These are phyloP conservation scores for Kodamaea nitidulidarum DNA, from an alignment of 805 yeast genomes.

Conservation along the genomic window DNA sequence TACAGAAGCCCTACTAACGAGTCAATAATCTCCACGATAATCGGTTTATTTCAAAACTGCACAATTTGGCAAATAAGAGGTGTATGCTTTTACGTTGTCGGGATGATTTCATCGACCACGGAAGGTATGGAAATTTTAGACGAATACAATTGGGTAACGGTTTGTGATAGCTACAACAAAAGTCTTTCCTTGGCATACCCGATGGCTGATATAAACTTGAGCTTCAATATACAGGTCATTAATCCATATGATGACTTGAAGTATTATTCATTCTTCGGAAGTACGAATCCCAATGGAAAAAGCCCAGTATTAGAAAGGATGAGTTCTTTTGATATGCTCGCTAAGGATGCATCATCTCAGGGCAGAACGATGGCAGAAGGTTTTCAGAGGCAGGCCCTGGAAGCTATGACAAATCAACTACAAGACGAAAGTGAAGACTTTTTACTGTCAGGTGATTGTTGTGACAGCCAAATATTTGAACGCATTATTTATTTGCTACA, in stretches of 20 bases:
- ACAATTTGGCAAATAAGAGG: constrained; percentile 61
- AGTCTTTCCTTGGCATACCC: constrained; percentile 15
- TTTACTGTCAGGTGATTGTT: constrained; percentile 1
- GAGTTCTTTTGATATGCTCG: neutral
- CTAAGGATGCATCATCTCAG: neutral
- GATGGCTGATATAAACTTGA: constrained; percentile 6
- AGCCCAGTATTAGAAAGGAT: constrained; percentile 1
- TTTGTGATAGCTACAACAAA: constrained; percentile 10
- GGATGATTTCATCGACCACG: constrained; percentile 63
- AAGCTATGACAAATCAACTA: neutral
- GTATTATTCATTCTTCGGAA: constrained; percentile 23
- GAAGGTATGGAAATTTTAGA: constrained; percentile 85
- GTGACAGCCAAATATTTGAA: constrained; percentile 17
- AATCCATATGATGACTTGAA: constrained; percentile 26
- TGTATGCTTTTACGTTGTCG: constrained; percentile 72
- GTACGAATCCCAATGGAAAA: constrained; percentile 1
- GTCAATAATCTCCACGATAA: constrained; percentile 43
- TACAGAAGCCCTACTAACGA: constrained; percentile 18
- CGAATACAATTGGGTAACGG: constrained; percentile 64
- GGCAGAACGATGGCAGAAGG: neutral
- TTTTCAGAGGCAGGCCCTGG: constrained; percentile 9
- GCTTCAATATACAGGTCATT: constrained; percentile 17
- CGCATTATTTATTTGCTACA: constrained; percentile 39
- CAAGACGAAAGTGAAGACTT: neutral
- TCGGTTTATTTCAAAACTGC: constrained; percentile 32